Conservation (phyloP, 2,329 filamentous ascomycete genomes). For the Curvularia lunata region DNA sequence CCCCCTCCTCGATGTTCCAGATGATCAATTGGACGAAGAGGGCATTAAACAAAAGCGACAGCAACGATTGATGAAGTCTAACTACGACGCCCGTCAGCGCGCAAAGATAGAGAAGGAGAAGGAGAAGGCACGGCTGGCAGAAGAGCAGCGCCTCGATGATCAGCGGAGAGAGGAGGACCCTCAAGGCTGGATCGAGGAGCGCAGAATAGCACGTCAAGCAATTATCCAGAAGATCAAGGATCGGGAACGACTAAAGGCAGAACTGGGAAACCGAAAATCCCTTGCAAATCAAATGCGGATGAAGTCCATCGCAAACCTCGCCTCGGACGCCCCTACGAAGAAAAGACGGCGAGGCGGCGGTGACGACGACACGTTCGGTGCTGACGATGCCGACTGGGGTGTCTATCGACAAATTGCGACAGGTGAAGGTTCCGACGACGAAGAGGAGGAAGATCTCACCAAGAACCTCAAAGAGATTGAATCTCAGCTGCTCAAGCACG, state of each 20-base stretch:
- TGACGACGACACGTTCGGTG: constrained; percentile 95
- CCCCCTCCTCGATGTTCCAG: constrained; percentile 83
- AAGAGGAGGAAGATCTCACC: constrained; percentile 87
- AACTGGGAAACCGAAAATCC: constrained; percentile 95
- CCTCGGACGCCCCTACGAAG: constrained; percentile 82
- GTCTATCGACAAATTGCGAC: constrained; percentile 93
- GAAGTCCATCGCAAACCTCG: constrained; percentile 96
- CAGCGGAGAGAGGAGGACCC: constrained; percentile 84
- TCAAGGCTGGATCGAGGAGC: constrained; percentile 84
- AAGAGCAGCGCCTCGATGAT: constrained; percentile 82
- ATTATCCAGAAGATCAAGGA: constrained; percentile 88
- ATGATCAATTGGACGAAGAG: constrained; percentile 92
- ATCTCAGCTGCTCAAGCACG: constrained; percentile 81
- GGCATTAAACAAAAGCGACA: constrained; percentile 90
- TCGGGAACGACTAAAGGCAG: constrained; percentile 87
- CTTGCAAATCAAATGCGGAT: constrained; percentile 96
- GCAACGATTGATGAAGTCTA: constrained; percentile 91
- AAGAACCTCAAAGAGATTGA: constrained; percentile 78
- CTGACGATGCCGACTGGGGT: constrained; percentile 97
- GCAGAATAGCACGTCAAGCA: constrained; percentile 72
- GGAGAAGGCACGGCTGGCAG: constrained; percentile 82
- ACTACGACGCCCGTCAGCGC: constrained; percentile 89
- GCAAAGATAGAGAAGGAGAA: constrained; percentile 95
- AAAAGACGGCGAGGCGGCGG: constrained; percentile 84
- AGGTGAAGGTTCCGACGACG: constrained; percentile 80